Evolutionary conservation across 257 asterid species (phyloP).

Genomic region (Nicotiana tabacum): DNA sequence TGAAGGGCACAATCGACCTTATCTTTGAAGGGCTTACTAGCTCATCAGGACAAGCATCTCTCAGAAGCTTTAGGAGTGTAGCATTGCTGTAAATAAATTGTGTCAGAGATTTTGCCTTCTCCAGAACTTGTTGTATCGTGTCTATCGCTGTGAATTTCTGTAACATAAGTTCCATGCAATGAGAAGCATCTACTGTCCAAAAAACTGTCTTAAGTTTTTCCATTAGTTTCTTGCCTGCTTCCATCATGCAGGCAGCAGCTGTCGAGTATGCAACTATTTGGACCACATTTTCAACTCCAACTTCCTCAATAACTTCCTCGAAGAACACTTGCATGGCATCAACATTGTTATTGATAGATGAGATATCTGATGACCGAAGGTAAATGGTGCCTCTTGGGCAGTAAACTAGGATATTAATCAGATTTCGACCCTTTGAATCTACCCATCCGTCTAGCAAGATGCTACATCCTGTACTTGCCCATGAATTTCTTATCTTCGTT

Average conservation of each 20-base stretch:
- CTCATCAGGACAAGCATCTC: conserved; percentile 17
- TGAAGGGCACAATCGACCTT: conserved; percentile 28
- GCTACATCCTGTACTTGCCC: conserved; percentile 58
- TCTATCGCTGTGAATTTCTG: conserved; percentile 30
- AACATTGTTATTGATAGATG: conserved; percentile 17
- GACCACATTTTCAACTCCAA: conserved; percentile 50
- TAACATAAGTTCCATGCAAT: conserved; percentile 57
- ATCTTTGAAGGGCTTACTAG: conserved; percentile 28
- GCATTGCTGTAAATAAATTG: conserved; percentile 31
- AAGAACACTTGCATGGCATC: conserved; percentile 29
- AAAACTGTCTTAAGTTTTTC: conserved; percentile 33
- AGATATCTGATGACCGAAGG: conserved; percentile 37
- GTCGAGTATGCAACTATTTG: conserved; percentile 46
- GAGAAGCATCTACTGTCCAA: conserved; percentile 56
- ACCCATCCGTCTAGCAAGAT: conserved; percentile 59
- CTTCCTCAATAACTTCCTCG: conserved; percentile 25
- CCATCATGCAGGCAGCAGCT: conserved; percentile 45
- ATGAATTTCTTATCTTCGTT: conserved; percentile 26
- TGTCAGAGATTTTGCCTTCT: conserved; percentile 40
- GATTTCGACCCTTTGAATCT: conserved; percentile 23
- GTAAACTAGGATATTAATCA: conserved; percentile 40
- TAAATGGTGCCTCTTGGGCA: conserved; percentile 52
- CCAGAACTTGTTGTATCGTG: conserved; percentile 25
- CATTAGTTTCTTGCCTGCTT: conserved; percentile 34
- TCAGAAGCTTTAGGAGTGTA: conserved; percentile 19